Evolutionary conservation across 331 rosid genomes (phyloP).

Genomic region (Pyrus hybrid): DNA sequence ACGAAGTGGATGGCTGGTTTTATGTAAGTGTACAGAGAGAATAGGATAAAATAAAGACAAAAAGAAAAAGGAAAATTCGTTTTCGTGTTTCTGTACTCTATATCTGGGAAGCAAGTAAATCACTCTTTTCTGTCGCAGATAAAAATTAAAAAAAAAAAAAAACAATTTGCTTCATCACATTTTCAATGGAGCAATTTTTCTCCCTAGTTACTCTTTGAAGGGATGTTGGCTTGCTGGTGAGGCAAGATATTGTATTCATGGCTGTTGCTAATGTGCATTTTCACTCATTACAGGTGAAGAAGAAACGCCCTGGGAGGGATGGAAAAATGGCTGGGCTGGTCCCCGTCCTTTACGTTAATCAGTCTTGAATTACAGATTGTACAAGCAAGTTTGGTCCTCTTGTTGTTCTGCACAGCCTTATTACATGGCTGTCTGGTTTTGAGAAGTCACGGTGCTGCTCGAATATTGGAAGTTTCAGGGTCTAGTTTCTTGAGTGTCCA

Average conservation of each 20-base stretch:
- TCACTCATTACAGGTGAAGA: constrained; percentile 68
- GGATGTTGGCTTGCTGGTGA: too few species aligned
- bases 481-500: too few species aligned
- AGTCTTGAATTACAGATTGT: constrained; percentile 38
- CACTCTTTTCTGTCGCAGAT: too few species aligned
- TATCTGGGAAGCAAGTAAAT: neutral
- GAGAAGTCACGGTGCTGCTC: too few species aligned
- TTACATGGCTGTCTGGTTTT: too few species aligned
- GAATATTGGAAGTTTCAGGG: too few species aligned
- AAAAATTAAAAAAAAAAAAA: too few species aligned
- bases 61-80: neutral
- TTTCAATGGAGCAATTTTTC: neutral
- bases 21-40: constrained; percentile 49
- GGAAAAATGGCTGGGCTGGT: constrained; percentile 99
- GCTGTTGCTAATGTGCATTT: constrained; percentile 5
- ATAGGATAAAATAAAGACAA: neutral
- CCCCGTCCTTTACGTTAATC: constrained; percentile 83
- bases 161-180: neutral
- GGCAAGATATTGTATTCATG: too few species aligned
- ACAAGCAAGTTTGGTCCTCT: neutral
- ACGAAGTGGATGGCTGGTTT: constrained; percentile 99
- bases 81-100: neutral
- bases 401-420: too few species aligned
- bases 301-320: constrained; percentile 99
- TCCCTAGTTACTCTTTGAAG: too few species aligned